Conservation (phyloP, 106 monocot species). For the Gastrodia elata region DNA sequence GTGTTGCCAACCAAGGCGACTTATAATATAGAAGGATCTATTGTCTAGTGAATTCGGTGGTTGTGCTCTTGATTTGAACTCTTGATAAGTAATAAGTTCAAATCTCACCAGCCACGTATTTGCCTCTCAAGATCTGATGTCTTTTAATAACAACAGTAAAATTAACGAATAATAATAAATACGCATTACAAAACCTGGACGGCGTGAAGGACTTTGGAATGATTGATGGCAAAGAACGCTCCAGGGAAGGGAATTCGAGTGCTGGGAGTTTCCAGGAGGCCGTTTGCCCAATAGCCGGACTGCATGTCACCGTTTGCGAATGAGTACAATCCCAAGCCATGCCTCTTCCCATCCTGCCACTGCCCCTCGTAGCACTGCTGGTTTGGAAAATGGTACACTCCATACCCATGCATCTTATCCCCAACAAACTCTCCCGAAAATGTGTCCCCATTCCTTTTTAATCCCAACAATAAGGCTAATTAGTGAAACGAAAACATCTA, state of each 20-base stretch:
- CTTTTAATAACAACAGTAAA: too few relatives aligned
- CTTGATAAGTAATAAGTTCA: too few relatives aligned
- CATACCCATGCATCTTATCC: conserved; percentile 76
- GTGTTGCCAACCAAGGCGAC: too few relatives aligned
- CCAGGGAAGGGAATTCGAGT: conserved; percentile 39
- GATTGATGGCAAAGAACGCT: conserved; percentile 54
- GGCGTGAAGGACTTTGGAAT: conserved; percentile 58
- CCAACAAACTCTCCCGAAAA: conserved; percentile 80
- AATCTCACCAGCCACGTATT: too few relatives aligned
- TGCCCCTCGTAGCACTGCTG: conserved; percentile 62
- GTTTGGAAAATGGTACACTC: conserved; percentile 57
- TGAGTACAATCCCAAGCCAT: conserved; percentile 65
- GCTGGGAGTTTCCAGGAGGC: conserved; percentile 42
- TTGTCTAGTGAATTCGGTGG: too few relatives aligned
- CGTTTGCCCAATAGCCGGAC: conserved; percentile 67
- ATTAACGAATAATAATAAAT: too few relatives aligned
- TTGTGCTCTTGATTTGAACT: too few relatives aligned
- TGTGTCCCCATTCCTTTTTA: conserved; percentile 59
- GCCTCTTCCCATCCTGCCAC: conserved; percentile 69
- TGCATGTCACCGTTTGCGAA: conserved; percentile 60
- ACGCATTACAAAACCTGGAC: too few relatives aligned
- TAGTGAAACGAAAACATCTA: too few relatives aligned
- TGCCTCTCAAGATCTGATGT: too few relatives aligned
- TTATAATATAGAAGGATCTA: too few relatives aligned
- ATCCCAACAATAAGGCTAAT: neutral